phyloP scores from a whole-genome alignment of 768 basidiomycete species.

The Psilocybe sp. region DNA sequence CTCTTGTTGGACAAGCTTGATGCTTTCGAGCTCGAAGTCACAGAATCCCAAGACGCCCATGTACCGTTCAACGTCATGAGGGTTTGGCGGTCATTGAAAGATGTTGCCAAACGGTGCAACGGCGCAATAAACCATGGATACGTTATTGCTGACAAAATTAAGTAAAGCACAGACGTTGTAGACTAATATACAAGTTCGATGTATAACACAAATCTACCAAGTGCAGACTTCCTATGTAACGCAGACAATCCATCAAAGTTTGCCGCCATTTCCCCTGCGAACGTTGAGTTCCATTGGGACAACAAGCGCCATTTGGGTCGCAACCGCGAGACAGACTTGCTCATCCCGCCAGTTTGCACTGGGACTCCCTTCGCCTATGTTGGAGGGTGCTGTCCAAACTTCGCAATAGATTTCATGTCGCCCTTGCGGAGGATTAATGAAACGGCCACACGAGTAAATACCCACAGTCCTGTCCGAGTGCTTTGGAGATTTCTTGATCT shows the following conservation, averaged over 20 bases:
- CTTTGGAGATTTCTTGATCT: conserved; percentile 40
- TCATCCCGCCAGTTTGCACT: conserved; percentile 54
- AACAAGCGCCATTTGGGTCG: conserved; percentile 58
- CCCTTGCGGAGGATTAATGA: conserved; percentile 50
- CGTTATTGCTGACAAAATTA: neutral
- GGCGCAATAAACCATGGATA: neutral
- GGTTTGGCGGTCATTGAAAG: conserved; percentile 8
- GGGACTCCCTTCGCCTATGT: conserved; percentile 44
- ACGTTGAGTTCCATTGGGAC: conserved; percentile 41
- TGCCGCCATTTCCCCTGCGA: conserved; percentile 18
- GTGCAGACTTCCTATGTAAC: too few relatives aligned
- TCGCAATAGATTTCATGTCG: conserved; percentile 61
- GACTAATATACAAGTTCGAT: neutral
- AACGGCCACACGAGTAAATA: conserved; percentile 49
- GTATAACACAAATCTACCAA: too few relatives aligned
- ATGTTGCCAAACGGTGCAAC: neutral
- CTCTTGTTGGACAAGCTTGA: conserved; percentile 89
- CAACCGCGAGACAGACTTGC: conserved; percentile 60
- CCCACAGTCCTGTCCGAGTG: conserved; percentile 55
- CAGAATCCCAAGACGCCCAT: conserved; percentile 12
- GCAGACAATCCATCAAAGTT: too few relatives aligned
- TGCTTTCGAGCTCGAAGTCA: conserved; percentile 59
- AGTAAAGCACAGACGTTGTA: neutral
- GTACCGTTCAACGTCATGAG: conserved; percentile 18
- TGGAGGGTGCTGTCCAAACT: conserved; percentile 63